A percentile compares a stretch with the other conserved stretches of the same genome.
Conservation (phyloP, 148 eudicot genomes). For the Silene uniflora region DNA sequence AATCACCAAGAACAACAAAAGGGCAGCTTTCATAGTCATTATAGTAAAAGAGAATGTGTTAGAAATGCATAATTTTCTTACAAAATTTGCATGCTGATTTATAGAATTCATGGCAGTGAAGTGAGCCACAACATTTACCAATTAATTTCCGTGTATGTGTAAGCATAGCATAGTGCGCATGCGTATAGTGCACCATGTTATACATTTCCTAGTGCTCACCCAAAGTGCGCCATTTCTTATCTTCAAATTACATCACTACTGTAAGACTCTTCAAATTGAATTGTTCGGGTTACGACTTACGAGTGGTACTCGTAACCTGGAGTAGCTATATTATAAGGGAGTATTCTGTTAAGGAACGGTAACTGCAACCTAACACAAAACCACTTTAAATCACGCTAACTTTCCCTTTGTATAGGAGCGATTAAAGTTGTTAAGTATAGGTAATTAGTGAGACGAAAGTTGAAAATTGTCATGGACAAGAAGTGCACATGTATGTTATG, state of each 20-base stretch:
- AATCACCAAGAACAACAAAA: not conserved
- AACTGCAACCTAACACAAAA: too few species aligned
- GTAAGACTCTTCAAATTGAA: not conserved
- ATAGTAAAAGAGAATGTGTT: not conserved
- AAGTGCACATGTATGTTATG: too few species aligned
- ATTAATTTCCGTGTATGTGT: not conserved
- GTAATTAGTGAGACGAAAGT: too few species aligned
- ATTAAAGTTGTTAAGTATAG: too few species aligned
- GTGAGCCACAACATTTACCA: not conserved
- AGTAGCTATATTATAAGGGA: too few species aligned
- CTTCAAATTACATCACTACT: not conserved
- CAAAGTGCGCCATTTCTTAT: constrained; percentile 31
- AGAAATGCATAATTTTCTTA: not conserved
- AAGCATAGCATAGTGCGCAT: constrained; percentile 19
- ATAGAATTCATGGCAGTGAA: constrained; percentile 1
- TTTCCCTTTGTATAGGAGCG: too few species aligned
- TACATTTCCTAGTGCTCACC: not conserved
- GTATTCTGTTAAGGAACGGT: too few species aligned
- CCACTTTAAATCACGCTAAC: too few species aligned
- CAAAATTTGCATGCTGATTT: not conserved
- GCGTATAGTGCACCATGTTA: constrained; percentile 22
- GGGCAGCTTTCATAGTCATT: constrained; percentile 9
- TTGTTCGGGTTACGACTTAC: too few species aligned
- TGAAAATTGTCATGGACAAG: too few species aligned
- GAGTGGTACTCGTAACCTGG: too few species aligned